Base-by-base conservation (phyloP, 148 eudicot species). In the Talinum fruticosum region DNA sequence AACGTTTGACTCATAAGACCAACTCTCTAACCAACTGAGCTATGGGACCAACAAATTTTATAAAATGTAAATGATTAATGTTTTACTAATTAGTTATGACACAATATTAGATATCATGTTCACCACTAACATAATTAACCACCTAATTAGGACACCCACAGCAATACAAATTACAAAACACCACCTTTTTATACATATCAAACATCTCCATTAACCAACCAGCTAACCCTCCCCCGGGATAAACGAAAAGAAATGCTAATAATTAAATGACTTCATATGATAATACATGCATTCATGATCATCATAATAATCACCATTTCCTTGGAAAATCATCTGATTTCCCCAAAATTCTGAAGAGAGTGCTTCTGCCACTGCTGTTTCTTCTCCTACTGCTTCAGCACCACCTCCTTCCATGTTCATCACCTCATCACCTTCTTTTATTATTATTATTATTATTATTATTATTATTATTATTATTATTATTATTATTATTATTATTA, bases 1-100 rank as follows among this genome's bases (percentile, higher is more conserved):
- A 49, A 49, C 5, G 18, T 10, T 10, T 2, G 18, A 2, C 1
- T 4, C 1, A 14, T 49, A 14, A 10, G 96, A 93, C 92, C 96
- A 89, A 88, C 92, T 93, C 96, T 91, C 96, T 91, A 91, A 91
- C 98, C 98, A 90, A 93, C 98, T 91, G 98, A 93, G 98, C 98
- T 93, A 93, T 94, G 92, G 91, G 97, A 61, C 66, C 66, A 61
- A 61, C 3, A 61, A 6, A 19, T 8, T 10, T 19, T 5, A 19
- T 8, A 57, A 21, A 57, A 57, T 21, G n/a, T 18, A 1, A 8
- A 1, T n/a, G n/a, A n/a, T n/a, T n/a, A n/a, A n/a, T n/a, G n/a
- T n/a, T n/a, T n/a, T n/a, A n/a, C n/a, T n/a, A n/a, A n/a, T n/a
- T n/a, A n/a, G n/a, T n/a, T n/a, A n/a, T n/a, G n/a, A n/a, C n/a